phyloP scores from a whole-genome alignment of 139 green algal species.

The Parachlorella kessleri region DNA sequence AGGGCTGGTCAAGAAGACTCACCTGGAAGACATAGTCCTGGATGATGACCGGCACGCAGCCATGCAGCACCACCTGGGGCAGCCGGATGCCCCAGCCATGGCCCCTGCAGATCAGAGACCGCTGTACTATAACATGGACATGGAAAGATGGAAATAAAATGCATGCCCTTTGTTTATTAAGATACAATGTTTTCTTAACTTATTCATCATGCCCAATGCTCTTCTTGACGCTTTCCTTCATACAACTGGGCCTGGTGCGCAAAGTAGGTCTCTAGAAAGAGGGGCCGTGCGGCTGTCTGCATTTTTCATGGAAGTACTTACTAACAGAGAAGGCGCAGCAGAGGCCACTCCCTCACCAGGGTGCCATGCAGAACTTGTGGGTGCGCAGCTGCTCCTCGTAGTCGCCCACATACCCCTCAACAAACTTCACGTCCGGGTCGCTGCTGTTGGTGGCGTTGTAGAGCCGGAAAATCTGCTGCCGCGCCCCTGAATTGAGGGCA shows the following conservation, averaged over 20 bases:
- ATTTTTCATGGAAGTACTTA: no score
- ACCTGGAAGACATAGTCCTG: slow-evolving; percentile 27
- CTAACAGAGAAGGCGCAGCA: no score
- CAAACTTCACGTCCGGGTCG: not conserved
- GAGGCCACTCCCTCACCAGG: not conserved
- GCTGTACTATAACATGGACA: no score
- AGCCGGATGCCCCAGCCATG: slow-evolving; percentile 36
- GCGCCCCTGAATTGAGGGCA: not conserved
- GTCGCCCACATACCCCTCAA: not conserved
- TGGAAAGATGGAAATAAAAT: no score
- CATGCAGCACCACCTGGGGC: slow-evolving; percentile 24
- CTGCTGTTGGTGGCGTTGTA: not conserved
- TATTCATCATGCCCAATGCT: no score
- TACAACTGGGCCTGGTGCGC: no score
- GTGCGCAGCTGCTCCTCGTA: not conserved
- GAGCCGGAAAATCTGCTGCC: not conserved
- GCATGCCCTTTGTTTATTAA: no score
- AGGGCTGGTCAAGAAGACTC: not conserved
- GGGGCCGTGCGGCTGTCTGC: no score
- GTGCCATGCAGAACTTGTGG: not conserved
- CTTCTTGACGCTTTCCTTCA: no score
- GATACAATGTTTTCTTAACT: no score
- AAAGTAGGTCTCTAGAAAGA: no score
- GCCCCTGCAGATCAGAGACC: not conserved
- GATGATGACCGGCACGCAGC: slow-evolving; percentile 59